Percentiles rank a stretch among this genome's conserved stretches.
These are phyloP conservation scores for Cucumis sativus DNA, from an alignment of 306 rosid genomes.

Conservation along the genomic window DNA sequence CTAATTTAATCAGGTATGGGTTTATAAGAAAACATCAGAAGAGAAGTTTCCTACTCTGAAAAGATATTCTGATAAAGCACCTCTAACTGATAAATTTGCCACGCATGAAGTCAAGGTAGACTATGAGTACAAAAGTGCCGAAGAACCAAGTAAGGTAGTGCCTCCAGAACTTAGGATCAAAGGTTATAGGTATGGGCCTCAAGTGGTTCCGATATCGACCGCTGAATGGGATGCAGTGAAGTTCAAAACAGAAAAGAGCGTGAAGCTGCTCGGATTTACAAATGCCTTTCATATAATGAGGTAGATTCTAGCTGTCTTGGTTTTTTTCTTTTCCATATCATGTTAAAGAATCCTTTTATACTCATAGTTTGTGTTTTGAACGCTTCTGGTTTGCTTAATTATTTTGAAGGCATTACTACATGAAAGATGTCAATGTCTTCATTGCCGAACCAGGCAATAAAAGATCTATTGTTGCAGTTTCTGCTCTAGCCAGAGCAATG, in stretches of 20 bases:
- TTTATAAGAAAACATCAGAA: constrained; percentile 88
- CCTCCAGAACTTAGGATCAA: constrained; percentile 89
- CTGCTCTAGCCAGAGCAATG: constrained; percentile 90
- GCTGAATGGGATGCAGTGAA: constrained; percentile 80
- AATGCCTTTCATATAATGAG: constrained; percentile 53
- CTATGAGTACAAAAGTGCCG: constrained; percentile 56
- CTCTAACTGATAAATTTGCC: constrained; percentile 58
- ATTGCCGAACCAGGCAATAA: constrained; percentile 62
- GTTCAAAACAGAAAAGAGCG: constrained; percentile 85
- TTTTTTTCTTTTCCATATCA: neutral
- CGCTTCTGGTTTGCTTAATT: constrained; percentile 10
- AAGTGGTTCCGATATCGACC: constrained; percentile 75
- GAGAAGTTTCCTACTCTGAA: constrained; percentile 79
- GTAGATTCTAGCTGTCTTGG: constrained; percentile 22
- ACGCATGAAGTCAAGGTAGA: constrained; percentile 77
- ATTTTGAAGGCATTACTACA: constrained; percentile 49
- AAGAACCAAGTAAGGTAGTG: constrained; percentile 39
- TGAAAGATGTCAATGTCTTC: constrained; percentile 75
- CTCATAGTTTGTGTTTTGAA: constrained; percentile 10
- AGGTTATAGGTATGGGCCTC: constrained; percentile 93
- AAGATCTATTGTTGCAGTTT: constrained; percentile 52
- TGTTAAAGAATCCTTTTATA: neutral
- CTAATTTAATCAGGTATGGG: constrained; percentile 53
- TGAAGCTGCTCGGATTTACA: constrained; percentile 84
- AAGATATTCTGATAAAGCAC: constrained; percentile 89